Evolutionary conservation across 768 basidiomycete genomes (phyloP).

Genomic region (Leccinum incarnatum): DNA sequence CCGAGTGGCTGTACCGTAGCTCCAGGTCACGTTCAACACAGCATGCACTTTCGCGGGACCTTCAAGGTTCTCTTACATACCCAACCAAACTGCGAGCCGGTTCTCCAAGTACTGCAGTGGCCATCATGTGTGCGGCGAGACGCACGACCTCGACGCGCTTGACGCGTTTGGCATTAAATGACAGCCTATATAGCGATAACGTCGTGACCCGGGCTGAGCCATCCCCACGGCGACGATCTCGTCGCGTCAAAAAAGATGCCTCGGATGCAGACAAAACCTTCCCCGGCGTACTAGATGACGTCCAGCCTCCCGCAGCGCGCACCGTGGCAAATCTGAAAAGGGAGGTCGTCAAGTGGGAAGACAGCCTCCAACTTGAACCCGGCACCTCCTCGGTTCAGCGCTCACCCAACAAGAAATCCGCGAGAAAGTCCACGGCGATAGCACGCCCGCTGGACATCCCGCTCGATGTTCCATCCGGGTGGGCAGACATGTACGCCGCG

Average conservation of each 20-base stretch:
- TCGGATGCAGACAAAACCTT: background rate
- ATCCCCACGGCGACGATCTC: conserved; percentile 19
- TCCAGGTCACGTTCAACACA: no score
- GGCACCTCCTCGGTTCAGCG: no score
- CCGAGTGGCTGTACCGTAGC: no score
- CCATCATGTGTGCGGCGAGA: conserved; percentile 4
- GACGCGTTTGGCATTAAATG: conserved; percentile 35
- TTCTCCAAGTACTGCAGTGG: no score
- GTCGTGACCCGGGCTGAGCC: conserved; percentile 34
- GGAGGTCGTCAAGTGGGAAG: background rate
- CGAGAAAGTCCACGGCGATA: conserved; percentile 56
- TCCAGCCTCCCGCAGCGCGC: background rate
- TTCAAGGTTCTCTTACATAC: no score
- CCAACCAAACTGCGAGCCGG: no score
- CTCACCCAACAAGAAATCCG: conserved; percentile 27
- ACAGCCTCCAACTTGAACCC: no score
- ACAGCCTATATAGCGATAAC: conserved; percentile 41
- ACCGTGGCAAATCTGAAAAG: background rate
- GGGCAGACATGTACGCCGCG: conserved; percentile 66
- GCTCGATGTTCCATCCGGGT: conserved; percentile 63
- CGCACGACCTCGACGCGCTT: conserved; percentile 28
- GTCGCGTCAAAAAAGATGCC: conserved; percentile 32
- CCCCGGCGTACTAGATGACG: background rate
- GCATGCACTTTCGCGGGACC: no score
- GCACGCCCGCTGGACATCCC: conserved; percentile 52